A percentile compares a stretch with the other conserved stretches of the same genome.
Conservation (phyloP, 2,329 filamentous ascomycete species). For the Penicillium sp. region DNA sequence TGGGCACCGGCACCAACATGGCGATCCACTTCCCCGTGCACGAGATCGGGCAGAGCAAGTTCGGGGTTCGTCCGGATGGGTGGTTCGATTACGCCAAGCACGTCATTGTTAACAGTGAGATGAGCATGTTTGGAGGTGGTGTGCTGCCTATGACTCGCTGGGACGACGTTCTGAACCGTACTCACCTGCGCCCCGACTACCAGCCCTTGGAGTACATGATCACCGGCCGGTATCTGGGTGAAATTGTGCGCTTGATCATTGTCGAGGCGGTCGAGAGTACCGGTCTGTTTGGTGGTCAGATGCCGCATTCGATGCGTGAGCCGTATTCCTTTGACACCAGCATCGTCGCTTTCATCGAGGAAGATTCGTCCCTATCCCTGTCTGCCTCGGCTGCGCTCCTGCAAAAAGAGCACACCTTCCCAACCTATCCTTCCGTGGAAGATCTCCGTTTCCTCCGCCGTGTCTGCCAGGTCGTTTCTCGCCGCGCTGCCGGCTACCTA, state of each 20-base stretch:
- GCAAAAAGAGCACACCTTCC: conserved; percentile 52
- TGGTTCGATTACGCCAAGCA: conserved; percentile 58
- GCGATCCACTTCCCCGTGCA: conserved; percentile 59
- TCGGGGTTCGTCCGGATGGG: conserved; percentile 52
- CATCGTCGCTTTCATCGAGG: conserved; percentile 57
- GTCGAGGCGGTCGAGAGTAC: conserved; percentile 58
- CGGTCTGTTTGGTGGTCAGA: conserved; percentile 55
- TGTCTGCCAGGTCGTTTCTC: conserved; percentile 54
- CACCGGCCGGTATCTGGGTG: conserved; percentile 62
- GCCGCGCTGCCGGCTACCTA: conserved; percentile 60
- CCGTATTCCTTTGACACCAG: conserved; percentile 60
- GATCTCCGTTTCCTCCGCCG: conserved; percentile 57
- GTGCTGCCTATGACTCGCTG: conserved; percentile 59
- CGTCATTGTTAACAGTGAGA: conserved; percentile 64
- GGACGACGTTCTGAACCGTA: conserved; percentile 59
- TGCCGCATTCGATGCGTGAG: conserved; percentile 55
- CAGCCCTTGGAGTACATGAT: conserved; percentile 65
- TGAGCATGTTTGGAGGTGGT: conserved; percentile 62
- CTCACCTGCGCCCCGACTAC: conserved; percentile 59
- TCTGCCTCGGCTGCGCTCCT: conserved; percentile 46
- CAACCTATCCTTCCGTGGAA: conserved; percentile 43
- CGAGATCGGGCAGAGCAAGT: conserved; percentile 55
- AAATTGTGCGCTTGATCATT: conserved; percentile 60
- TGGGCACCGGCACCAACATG: conserved; percentile 64
- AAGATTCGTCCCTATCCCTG: conserved; percentile 41